Evolutionary conservation across 2,329 filamentous ascomycete species (phyloP).

Genomic region (Alternaria viburni): DNA sequence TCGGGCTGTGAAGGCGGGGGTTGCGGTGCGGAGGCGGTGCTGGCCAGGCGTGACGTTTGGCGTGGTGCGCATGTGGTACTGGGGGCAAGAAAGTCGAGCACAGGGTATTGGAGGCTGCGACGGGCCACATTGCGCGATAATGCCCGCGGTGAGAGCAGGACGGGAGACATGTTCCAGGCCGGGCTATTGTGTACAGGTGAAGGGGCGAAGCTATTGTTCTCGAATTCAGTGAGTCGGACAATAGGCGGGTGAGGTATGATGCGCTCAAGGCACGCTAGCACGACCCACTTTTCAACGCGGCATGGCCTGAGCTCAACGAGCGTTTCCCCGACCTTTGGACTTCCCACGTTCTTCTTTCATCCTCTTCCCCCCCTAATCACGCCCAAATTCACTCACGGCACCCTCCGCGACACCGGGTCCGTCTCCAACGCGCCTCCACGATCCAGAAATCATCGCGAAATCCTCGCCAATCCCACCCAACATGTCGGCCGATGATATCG

Average conservation of each 20-base stretch:
- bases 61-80: conserved; percentile 22
- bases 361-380: conserved; percentile 22
- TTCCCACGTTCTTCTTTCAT: conserved; percentile 21
- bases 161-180: conserved; percentile 21
- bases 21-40: conserved; percentile 9
- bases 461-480: conserved; percentile 14
- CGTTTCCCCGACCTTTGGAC: conserved; percentile 30
- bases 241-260: conserved; percentile 17
- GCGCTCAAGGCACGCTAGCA: conserved; percentile 26
- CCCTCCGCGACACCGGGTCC: conserved; percentile 9
- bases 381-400: conserved; percentile 16
- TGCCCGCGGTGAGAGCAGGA: conserved; percentile 19
- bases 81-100: conserved; percentile 40
- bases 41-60: conserved; percentile 21
- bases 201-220: conserved; percentile 10
- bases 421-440: conserved; percentile 2
- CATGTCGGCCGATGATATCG: conserved; percentile 79
- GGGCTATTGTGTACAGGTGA: conserved; percentile 2
- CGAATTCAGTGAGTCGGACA: background rate
- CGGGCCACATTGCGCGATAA: conserved; percentile 19
- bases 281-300: conserved; percentile 27
- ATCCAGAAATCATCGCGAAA: background rate
- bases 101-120: conserved; percentile 4
- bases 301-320: conserved; percentile 23
- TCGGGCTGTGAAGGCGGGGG: conserved; percentile 6